Evolutionary conservation across 2,329 filamentous ascomycete species (phyloP).

Genomic region (Phoma sp.): DNA sequence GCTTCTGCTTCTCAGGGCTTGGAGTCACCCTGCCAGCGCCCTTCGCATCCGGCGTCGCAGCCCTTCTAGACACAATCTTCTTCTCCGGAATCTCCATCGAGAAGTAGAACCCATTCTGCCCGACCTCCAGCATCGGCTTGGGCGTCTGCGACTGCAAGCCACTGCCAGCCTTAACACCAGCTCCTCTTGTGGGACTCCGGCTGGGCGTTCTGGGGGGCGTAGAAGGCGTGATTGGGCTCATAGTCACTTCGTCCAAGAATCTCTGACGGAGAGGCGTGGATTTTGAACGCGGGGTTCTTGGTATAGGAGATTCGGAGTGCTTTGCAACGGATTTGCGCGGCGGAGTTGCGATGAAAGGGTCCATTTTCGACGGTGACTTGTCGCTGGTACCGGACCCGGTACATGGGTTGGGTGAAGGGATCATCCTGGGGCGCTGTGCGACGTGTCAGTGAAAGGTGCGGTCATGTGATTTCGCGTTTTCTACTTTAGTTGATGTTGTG

Average conservation of each 20-base stretch:
- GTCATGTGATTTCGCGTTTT: slow-evolving; percentile 5
- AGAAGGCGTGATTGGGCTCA: slow-evolving; percentile 16
- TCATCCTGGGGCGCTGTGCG: slow-evolving; percentile 8
- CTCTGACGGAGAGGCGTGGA: slow-evolving; percentile 22
- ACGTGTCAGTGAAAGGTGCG: slow-evolving; percentile 14
- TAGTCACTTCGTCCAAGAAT: slow-evolving; percentile 24
- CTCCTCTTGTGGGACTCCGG: not conserved
- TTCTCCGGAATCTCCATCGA: slow-evolving; percentile 27
- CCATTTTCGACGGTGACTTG: slow-evolving; percentile 4
- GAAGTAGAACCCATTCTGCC: slow-evolving; percentile 29
- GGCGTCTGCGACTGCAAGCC: not conserved
- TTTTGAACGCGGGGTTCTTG: slow-evolving; percentile 6
- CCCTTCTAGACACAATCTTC: slow-evolving; percentile 10
- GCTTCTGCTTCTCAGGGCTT: slow-evolving; percentile 12
- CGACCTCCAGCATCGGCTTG: slow-evolving; percentile 23
- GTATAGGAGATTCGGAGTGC: not conserved
- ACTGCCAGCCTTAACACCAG: no score
- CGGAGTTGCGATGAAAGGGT: slow-evolving; percentile 12
- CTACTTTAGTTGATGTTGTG: not conserved
- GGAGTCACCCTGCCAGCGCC: not conserved
- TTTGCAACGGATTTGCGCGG: not conserved
- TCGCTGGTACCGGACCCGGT: not conserved
- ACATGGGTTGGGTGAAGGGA: not conserved
- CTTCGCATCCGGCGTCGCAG: slow-evolving; percentile 8
- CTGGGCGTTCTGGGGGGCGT: slow-evolving; percentile 24